A percentile compares a stretch with the other conserved stretches of the same genome.
These are phyloP conservation scores for Amanita fuliginea DNA, from an alignment of 768 basidiomycete genomes.

Conservation along the genomic window DNA sequence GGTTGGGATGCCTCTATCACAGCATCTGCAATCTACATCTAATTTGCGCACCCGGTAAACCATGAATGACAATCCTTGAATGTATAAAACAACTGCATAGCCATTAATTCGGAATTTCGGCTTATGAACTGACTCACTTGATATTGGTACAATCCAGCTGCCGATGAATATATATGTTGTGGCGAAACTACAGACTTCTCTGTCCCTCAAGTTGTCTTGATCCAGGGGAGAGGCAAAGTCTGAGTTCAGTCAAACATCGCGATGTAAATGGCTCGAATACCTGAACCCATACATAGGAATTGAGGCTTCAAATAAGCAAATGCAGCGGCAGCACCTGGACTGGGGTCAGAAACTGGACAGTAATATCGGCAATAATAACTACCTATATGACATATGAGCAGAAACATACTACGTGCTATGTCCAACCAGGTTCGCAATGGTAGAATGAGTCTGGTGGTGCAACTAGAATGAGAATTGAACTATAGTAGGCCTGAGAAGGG, in stretches of 20 bases:
- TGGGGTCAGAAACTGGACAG: neutral
- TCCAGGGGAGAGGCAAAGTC: neutral
- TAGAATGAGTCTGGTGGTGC: slow-evolving; percentile 27
- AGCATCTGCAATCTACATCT: neutral
- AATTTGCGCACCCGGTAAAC: slow-evolving; percentile 19
- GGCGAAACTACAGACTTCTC: slow-evolving; percentile 36
- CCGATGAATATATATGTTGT: slow-evolving; percentile 36
- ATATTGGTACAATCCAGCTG: slow-evolving; percentile 41
- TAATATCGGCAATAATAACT: neutral
- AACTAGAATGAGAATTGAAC: neutral
- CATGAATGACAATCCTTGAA: slow-evolving; percentile 25
- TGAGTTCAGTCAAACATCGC: neutral
- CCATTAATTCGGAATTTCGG: slow-evolving; percentile 5
- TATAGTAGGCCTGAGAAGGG: slow-evolving; percentile 4
- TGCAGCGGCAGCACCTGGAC: slow-evolving; percentile 28
- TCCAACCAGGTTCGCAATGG: slow-evolving; percentile 45
- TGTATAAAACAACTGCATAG: slow-evolving; percentile 30
- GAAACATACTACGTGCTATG: slow-evolving; percentile 33
- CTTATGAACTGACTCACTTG: slow-evolving; percentile 28
- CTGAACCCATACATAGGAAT: slow-evolving; percentile 31
- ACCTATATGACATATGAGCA: slow-evolving; percentile 38
- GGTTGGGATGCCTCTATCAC: neutral
- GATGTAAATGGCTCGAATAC: slow-evolving; percentile 19
- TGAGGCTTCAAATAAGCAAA: slow-evolving; percentile 31
- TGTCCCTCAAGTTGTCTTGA: slow-evolving; percentile 27